These are phyloP conservation scores for Diaporthe sp. DNA, from an alignment of 2,329 filamentous ascomycete genomes.

Conservation along the genomic window DNA sequence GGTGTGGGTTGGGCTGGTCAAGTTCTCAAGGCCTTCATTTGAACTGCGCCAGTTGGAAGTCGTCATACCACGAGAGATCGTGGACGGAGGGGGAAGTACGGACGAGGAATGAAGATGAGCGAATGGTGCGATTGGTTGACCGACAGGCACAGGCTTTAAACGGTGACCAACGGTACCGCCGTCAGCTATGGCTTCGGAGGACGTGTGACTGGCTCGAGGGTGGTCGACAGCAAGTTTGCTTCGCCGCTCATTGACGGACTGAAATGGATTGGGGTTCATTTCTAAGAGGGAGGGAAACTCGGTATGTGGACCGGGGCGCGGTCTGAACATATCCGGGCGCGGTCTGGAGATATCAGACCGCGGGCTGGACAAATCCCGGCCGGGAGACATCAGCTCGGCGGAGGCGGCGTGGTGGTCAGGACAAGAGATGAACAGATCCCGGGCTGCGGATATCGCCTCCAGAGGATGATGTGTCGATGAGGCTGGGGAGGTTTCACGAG, in stretches of 20 bases:
- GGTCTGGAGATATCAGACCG: neutral
- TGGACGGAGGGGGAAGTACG: neutral
- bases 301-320: neutral
- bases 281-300: neutral
- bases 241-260: neutral
- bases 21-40: neutral
- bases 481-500: conserved; percentile 38
- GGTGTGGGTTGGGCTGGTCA: neutral
- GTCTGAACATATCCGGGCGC: neutral
- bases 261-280: conserved; percentile 13
- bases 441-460: neutral
- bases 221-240: conserved; percentile 4
- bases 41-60: neutral
- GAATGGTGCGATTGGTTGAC: neutral
- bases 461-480: conserved; percentile 30
- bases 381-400: neutral
- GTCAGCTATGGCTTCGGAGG: conserved; percentile 3
- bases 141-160: neutral
- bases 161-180: conserved; percentile 5
- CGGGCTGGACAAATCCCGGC: neutral
- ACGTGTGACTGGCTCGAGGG: conserved; percentile 24
- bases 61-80: neutral
- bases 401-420: neutral
- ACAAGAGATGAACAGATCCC: neutral
- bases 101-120: neutral